Evolutionary conservation across 768 basidiomycete genomes (phyloP), one percentile per base, ranked within the genome.

Genomic region (Kwoniella bestiolae): DNA sequence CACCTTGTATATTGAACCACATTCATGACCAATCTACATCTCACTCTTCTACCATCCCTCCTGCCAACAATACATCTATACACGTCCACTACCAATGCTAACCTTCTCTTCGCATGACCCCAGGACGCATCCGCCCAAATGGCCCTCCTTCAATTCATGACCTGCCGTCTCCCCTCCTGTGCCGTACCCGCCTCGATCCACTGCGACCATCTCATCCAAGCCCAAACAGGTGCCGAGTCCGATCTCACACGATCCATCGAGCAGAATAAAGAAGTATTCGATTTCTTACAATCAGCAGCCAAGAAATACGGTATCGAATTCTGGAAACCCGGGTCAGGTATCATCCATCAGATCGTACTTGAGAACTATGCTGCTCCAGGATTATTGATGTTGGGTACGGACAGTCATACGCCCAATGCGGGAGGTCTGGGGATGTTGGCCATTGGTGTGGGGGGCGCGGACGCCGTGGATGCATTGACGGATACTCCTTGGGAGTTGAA

Each of bases 371-470:
- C 94, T 29, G 93, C 94, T 50, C 94, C 92, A 5, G 94, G 93
- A 66, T 90, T 93, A 86, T 85, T 94, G 29, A 94, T 95, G 92
- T 69, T 83, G 49, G 83, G 83, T 63, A 68, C 80, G 88, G 95
- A 98, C 81, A 94, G 92, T 25, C 96, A 99, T 81, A 98, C 96
- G 1, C 96, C 96, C 0, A 98, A 99, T 79, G 96, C 96, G 56
- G 94, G 95, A 60, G 96, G 96, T 29, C 86, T 99, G 56, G 95
- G 96, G 11, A 86, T 94, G 85, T 86, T 99, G 66, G 96, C 96
- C 4, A 96, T 98, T 59, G 96, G 96, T 56, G 95, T 99, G n/a
- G 96, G 96, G 66, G 96, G 96, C 60, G 96, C 95, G 34, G 96
- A 99, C 65, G 77, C 79, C 12, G 94, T 98, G 21, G 96, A 99